Evolutionary conservation across 345 rosid species (phyloP), one percentile per base, ranked within the genome.

Genomic region (Citrus australasica): DNA sequence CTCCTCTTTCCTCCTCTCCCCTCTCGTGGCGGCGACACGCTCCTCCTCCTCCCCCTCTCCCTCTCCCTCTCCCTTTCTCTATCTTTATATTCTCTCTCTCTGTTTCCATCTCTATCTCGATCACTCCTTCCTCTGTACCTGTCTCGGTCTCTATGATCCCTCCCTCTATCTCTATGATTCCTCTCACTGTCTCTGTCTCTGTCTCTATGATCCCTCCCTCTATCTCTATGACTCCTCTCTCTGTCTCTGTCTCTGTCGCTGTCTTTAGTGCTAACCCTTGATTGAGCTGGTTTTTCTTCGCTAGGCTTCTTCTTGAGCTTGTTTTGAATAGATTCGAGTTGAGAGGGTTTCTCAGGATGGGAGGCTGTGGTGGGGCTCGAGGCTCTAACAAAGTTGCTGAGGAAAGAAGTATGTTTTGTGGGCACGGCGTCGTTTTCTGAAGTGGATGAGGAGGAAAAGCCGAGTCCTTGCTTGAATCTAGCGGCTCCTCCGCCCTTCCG

Each of bases 401-500:
- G 90, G 79, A 93, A 90, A 14, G 97, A 92, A 8, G 92, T 84
- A 27, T 89, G 92, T 74, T 88, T 86, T 19, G 80, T 71, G 8
- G 94, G 92, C 46, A 76, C 80, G 7, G 81, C 71, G 38, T 78
- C 79, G 69, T 61, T 59, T 35, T 24, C 69, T 19, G 74, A 40
- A 73, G 80, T 28, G 70, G 71, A 40, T 24, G 80, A 62, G 77
- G 94, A 74, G 63, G 97, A 89, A 83, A 93, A 93, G 7, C 99
- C 98, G 19, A 95, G 94, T 42, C 99, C 99, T 88, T 91, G 97
- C 85, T 95, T 94, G 90, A 94, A 95, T 13, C 97, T 86, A 37
- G 99, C 99, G 60, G 99, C 98, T 55, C 97, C 99, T 85, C 88
- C 93, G 59, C 98, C 99, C 84, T 86, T 92, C 25, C 95, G 91